These are phyloP conservation scores for Cornus suecica DNA, from an alignment of 148 eudicot genomes.

Conservation along the genomic window DNA sequence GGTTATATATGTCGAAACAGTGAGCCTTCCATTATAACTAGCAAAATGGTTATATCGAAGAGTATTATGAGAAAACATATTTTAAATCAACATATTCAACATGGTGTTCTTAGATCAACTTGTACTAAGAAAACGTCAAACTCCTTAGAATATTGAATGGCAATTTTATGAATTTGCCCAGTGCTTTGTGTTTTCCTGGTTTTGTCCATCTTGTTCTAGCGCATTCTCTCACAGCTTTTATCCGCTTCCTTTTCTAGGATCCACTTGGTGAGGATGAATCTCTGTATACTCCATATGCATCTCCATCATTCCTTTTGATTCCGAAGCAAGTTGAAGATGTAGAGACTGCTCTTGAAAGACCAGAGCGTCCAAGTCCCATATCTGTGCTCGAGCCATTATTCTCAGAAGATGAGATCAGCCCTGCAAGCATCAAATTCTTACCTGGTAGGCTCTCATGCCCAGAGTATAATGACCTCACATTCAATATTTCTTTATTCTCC, in stretches of 20 bases:
- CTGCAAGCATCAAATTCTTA: conserved; percentile 39
- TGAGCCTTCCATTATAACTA: not conserved
- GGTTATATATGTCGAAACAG: not conserved
- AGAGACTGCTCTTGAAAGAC: conserved; percentile 25
- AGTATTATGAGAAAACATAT: not conserved
- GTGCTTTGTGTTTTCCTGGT: not conserved
- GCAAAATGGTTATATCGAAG: not conserved
- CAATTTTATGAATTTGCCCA: not conserved
- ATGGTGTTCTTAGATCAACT: not conserved
- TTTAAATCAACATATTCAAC: not conserved
- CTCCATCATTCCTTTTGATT: conserved; percentile 35
- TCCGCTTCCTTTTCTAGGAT: conserved; percentile 38
- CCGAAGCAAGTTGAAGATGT: conserved; percentile 32
- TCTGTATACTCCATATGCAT: conserved; percentile 35
- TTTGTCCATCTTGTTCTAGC: not conserved
- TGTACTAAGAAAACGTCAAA: not conserved
- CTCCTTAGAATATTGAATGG: not conserved
- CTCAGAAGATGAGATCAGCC: conserved; percentile 68
- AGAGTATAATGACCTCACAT: not conserved
- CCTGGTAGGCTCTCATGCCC: conserved; percentile 37
- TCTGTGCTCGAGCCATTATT: conserved; percentile 87
- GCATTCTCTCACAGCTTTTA: not conserved
- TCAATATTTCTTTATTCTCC: not conserved
- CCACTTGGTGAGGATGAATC: conserved; percentile 33
- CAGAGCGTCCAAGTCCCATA: conserved; percentile 77